phyloP scores from a whole-genome alignment of 2,329 filamentous ascomycete genomes.

The Colletotrichum shisoi region DNA sequence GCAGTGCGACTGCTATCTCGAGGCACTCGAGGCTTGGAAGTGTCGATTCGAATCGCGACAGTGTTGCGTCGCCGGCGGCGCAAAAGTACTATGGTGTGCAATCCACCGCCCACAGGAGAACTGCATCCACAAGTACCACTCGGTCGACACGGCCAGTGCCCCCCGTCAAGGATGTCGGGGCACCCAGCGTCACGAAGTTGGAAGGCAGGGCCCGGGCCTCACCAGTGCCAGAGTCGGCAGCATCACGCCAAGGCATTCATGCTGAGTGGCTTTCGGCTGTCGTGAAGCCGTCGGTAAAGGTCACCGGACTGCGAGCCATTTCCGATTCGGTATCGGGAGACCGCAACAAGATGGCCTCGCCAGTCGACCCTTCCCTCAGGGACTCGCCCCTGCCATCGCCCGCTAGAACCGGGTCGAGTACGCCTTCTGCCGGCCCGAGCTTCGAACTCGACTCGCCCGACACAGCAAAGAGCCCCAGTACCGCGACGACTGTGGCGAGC shows the following conservation, averaged over 20 bases:
- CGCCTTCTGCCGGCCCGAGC: constrained; percentile 70
- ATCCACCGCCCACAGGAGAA: constrained; percentile 62
- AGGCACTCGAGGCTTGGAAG: constrained; percentile 82
- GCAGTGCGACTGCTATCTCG: constrained; percentile 70
- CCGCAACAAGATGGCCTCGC: constrained; percentile 60
- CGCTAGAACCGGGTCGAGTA: constrained; percentile 78
- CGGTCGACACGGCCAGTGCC: constrained; percentile 62
- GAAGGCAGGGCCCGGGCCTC: constrained; percentile 55
- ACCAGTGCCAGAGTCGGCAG: constrained; percentile 55
- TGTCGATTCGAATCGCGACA: constrained; percentile 75
- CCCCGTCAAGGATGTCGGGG: constrained; percentile 61
- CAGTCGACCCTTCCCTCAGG: constrained; percentile 60
- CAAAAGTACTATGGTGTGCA: constrained; percentile 74
- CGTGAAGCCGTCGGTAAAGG: constrained; percentile 59
- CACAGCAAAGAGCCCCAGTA: constrained; percentile 64
- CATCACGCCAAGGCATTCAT: constrained; percentile 56
- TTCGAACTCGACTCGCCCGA: constrained; percentile 82
- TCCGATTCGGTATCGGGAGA: constrained; percentile 76
- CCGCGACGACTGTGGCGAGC: constrained; percentile 57
- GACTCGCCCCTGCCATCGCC: constrained; percentile 69
- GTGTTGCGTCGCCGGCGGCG: constrained; percentile 65
- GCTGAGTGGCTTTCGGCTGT: constrained; percentile 64
- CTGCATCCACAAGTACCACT: constrained; percentile 67
- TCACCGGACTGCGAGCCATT: constrained; percentile 78
- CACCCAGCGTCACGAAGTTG: constrained; percentile 68